A percentile compares a stretch with the other conserved stretches of the same genome.
These are phyloP conservation scores for Scedosporium apiospermum DNA, from an alignment of 2,329 filamentous ascomycete genomes.

Conservation along the genomic window DNA sequence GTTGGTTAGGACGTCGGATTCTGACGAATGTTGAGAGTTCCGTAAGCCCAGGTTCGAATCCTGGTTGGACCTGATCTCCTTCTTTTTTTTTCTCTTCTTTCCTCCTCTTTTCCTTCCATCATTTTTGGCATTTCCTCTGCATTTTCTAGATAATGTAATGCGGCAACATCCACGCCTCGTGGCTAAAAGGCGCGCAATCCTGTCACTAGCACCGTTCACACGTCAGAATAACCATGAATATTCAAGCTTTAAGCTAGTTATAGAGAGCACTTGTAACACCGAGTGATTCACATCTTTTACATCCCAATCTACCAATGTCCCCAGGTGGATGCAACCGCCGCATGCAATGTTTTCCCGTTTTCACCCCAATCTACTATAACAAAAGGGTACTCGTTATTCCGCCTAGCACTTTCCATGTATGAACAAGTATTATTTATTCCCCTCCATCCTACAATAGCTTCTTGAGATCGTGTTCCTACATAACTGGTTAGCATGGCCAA, in stretches of 20 bases:
- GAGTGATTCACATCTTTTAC: neutral
- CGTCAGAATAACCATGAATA: too few relatives aligned
- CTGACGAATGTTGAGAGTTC: too few relatives aligned
- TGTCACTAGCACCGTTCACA: neutral
- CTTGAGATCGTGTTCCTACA: slow-evolving; percentile 51
- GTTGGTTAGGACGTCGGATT: too few relatives aligned
- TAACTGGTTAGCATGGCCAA: neutral
- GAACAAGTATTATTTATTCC: neutral
- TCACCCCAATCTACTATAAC: neutral
- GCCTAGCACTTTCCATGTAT: neutral
- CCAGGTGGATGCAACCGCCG: neutral
- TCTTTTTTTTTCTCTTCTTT: neutral
- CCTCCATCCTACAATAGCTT: slow-evolving; percentile 40
- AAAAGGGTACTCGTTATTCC: neutral
- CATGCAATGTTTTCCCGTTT: neutral
- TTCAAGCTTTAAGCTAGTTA: too few relatives aligned
- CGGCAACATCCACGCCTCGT: too few relatives aligned
- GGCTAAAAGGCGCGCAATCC: too few relatives aligned
- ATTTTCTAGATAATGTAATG: neutral
- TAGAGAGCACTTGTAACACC: neutral
- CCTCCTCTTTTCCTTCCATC: neutral
- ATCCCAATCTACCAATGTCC: neutral
- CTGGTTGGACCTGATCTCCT: neutral
- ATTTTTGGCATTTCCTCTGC: neutral
- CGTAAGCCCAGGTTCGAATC: too few relatives aligned